phyloP scores from a whole-genome alignment of 257 asterid genomes.

The Solanum lignicaule region DNA sequence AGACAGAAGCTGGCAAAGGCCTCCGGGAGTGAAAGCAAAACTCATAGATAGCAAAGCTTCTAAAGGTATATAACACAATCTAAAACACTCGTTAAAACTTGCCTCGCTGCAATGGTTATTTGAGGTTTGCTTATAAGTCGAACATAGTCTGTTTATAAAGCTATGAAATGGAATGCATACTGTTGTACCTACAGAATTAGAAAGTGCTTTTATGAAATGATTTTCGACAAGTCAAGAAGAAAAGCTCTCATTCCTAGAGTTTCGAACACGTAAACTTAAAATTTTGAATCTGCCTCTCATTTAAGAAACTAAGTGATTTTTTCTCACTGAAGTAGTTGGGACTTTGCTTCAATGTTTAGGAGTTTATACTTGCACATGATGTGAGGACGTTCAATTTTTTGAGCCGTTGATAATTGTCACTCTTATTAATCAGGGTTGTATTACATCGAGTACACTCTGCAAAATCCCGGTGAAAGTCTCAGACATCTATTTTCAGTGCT shows the following conservation, averaged over 20 bases:
- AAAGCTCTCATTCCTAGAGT: background rate
- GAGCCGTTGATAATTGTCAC: background rate
- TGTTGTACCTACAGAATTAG: background rate
- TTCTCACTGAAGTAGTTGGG: background rate
- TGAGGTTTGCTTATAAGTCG: background rate
- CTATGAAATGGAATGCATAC: background rate
- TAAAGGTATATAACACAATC: constrained; percentile 36
- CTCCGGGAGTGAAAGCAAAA: constrained; percentile 82
- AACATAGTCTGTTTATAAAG: background rate
- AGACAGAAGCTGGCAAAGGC: constrained; percentile 93
- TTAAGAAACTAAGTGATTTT: background rate
- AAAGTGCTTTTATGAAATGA: background rate
- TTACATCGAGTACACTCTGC: constrained; percentile 80
- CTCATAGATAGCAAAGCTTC: constrained; percentile 57
- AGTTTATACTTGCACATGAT: background rate
- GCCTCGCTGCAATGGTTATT: background rate
- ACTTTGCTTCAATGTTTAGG: background rate
- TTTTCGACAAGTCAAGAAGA: background rate
- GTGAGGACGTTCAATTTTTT: background rate
- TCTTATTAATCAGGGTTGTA: constrained; percentile 45
- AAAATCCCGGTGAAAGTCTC: constrained; percentile 70
- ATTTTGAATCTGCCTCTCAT: background rate
- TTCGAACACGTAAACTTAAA: background rate
- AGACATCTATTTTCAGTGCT: constrained; percentile 70
- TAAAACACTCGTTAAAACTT: background rate